phyloP scores from a whole-genome alignment of 768 basidiomycete species.

The Mycena epipterygia region DNA sequence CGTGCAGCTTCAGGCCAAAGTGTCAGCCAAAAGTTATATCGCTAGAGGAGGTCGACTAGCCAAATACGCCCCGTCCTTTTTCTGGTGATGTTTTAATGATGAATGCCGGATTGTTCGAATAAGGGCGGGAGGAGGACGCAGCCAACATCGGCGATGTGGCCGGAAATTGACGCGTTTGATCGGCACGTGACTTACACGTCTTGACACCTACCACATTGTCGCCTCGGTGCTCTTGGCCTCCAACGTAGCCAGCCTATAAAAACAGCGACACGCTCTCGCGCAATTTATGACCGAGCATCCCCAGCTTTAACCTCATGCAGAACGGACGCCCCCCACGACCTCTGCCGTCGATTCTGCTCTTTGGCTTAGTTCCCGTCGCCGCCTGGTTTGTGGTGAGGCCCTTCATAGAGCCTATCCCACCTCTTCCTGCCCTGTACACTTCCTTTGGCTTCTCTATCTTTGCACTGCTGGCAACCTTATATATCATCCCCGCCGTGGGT shows the following conservation, averaged over 20 bases:
- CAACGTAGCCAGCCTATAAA: neutral
- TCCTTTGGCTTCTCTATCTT: constrained; percentile 88
- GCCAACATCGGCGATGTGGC: neutral
- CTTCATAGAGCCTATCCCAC: constrained; percentile 75
- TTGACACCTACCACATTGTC: neutral
- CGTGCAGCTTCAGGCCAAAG: constrained; percentile 56
- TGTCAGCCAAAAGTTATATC: neutral
- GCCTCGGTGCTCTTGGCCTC: neutral
- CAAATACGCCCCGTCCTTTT: constrained; percentile 28
- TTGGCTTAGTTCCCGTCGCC: constrained; percentile 71
- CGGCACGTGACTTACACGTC: neutral
- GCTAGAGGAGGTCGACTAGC: neutral
- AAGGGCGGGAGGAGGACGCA: neutral
- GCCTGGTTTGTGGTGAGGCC: constrained; percentile 82
- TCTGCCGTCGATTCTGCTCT: constrained; percentile 63
- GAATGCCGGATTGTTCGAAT: constrained; percentile 6
- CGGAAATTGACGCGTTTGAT: neutral
- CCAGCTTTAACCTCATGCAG: neutral
- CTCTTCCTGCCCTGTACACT: constrained; percentile 80
- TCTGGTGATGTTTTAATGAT: constrained; percentile 30
- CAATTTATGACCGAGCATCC: constrained; percentile 14
- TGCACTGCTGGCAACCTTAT: constrained; percentile 82
- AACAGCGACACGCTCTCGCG: neutral
- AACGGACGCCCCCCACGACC: constrained; percentile 57
- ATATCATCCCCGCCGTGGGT: constrained; percentile 87